These are phyloP conservation scores for Gynandropsis gynandra DNA, from an alignment of 345 rosid species.

Conservation along the genomic window DNA sequence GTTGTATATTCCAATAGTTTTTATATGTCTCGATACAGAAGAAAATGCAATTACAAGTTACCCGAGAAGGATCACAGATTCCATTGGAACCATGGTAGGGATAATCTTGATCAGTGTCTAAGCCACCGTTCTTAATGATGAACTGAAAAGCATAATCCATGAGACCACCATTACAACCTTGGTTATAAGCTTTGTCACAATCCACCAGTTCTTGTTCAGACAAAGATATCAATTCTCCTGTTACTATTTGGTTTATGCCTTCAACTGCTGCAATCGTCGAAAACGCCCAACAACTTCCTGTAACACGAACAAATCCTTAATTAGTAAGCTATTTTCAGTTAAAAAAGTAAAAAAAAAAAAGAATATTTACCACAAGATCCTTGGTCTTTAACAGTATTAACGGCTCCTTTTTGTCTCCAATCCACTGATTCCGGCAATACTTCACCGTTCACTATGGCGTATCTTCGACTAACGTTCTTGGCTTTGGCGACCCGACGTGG, in stretches of 20 bases:
- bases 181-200: conserved; percentile 53
- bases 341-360: neutral
- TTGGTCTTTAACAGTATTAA: conserved; percentile 68
- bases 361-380: conserved; percentile 61
- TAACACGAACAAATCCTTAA: too few species aligned
- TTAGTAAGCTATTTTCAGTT: too few species aligned
- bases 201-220: conserved; percentile 79
- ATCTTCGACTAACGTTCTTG: conserved; percentile 32
- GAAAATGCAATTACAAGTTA: too few species aligned
- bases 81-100: conserved; percentile 56
- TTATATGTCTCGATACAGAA: too few species aligned
- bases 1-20: too few species aligned
- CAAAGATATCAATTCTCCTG: conserved; percentile 50
- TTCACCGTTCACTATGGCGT: conserved; percentile 33
- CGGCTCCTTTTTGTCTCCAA: conserved; percentile 80
- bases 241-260: conserved; percentile 63
- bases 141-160: too few species aligned
- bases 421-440: conserved; percentile 59
- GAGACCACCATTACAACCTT: too few species aligned
- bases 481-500: conserved; percentile 42
- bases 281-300: conserved; percentile 92
- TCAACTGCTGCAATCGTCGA: conserved; percentile 74
- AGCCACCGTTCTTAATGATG: conserved; percentile 82
- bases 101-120: conserved; percentile 65
- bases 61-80: conserved; percentile 48